These are phyloP conservation scores for Cladorrhinum samala DNA, from an alignment of 495 filamentous ascomycete genomes.

Conservation along the genomic window DNA sequence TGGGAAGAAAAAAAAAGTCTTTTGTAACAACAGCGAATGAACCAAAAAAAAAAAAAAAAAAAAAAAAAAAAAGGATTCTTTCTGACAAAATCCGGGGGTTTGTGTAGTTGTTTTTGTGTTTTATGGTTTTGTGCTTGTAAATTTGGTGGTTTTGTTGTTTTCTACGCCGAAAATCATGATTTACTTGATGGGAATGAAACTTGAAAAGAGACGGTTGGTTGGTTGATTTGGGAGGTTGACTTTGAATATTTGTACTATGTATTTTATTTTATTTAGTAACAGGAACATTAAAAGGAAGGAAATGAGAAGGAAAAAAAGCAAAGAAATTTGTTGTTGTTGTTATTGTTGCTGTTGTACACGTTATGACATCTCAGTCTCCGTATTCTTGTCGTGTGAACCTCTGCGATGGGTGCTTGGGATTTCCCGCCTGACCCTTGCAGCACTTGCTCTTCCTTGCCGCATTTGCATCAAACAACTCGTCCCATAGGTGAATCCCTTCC, in stretches of 20 bases:
- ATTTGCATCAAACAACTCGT: background rate
- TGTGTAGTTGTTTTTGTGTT: too few relatives aligned
- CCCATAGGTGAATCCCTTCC: background rate
- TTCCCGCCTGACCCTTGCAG: background rate
- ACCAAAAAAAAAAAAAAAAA: background rate
- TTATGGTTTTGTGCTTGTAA: background rate
- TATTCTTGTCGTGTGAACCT: background rate
- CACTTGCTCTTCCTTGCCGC: too few relatives aligned
- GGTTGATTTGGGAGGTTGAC: background rate
- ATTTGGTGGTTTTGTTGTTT: background rate
- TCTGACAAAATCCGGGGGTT: too few relatives aligned
- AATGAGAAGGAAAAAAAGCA: background rate
- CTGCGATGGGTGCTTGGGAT: background rate
- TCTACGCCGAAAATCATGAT: background rate
- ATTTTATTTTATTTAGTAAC: too few relatives aligned
- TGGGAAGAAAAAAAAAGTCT: background rate
- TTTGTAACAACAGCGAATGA: background rate
- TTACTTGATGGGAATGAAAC: too few relatives aligned
- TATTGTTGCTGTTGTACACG: background rate
- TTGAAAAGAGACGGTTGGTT: too few relatives aligned
- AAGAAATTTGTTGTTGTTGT: background rate
- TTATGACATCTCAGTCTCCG: too few relatives aligned
- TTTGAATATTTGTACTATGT: too few relatives aligned
- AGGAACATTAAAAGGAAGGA: background rate
- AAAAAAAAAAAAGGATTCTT: too few relatives aligned